Percentiles rank a stretch among this genome's conserved stretches.
Conservation (phyloP, 1,139 yeast genomes). For the Scheffersomyces cryptocercus region DNA sequence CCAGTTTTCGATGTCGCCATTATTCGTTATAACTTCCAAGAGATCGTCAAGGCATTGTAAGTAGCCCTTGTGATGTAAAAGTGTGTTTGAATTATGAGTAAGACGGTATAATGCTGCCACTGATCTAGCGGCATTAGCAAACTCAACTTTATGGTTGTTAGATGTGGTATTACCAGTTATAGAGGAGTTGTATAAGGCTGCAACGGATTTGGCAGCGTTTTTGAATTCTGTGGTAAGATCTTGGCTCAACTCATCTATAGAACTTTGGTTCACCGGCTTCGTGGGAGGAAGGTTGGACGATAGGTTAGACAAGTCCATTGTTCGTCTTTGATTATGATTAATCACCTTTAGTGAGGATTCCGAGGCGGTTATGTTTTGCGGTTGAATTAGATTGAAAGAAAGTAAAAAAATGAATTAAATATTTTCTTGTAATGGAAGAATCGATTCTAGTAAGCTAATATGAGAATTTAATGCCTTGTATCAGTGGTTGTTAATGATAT, state of each 20-base stretch:
- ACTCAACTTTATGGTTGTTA: conserved; percentile 41
- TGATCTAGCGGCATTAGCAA: conserved; percentile 64
- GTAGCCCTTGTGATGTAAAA: conserved; percentile 54
- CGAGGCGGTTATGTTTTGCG: too few relatives aligned
- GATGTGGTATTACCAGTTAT: conserved; percentile 12
- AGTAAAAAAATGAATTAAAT: too few relatives aligned
- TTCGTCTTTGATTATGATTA: neutral
- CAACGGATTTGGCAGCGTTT: conserved; percentile 48
- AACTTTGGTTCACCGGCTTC: conserved; percentile 42
- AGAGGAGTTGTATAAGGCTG: conserved; percentile 39
- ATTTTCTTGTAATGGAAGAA: too few relatives aligned
- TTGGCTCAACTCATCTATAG: conserved; percentile 42
- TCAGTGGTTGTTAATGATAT: too few relatives aligned
- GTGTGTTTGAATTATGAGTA: conserved; percentile 45
- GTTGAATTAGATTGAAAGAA: too few relatives aligned
- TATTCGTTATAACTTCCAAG: conserved; percentile 44
- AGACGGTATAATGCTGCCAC: conserved; percentile 62
- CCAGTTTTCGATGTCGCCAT: conserved; percentile 56
- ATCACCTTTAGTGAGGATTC: too few relatives aligned
- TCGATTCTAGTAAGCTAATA: too few relatives aligned
- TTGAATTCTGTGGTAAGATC: conserved; percentile 46
- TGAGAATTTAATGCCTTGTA: too few relatives aligned
- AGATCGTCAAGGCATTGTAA: conserved; percentile 58
- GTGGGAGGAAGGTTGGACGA: conserved; percentile 53
- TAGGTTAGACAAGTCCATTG: conserved; percentile 59